phyloP scores from a whole-genome alignment of 2,329 filamentous ascomycete species.

The Ophiostoma tasmaniense region DNA sequence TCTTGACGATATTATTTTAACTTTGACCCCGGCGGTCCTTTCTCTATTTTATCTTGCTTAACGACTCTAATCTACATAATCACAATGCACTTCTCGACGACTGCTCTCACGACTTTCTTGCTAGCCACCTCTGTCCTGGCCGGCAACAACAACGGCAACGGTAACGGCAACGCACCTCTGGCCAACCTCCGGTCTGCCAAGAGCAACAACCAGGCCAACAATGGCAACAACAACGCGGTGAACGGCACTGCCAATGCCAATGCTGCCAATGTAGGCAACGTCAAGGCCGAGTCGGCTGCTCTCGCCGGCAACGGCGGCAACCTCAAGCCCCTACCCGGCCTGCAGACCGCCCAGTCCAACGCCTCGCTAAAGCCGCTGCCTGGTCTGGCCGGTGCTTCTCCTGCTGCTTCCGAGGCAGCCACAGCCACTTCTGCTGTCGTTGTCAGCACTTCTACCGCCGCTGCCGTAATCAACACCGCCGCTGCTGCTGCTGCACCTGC shows the following conservation, averaged over 20 bases:
- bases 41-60: background rate
- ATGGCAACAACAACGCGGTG: background rate
- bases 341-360: conserved; percentile 9
- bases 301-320: conserved; percentile 11
- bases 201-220: background rate
- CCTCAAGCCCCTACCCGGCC: conserved; percentile 19
- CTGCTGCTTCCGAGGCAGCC: background rate
- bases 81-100: conserved; percentile 22
- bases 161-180: background rate
- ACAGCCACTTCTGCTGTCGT: background rate
- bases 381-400: conserved; percentile 13
- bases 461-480: background rate
- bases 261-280: background rate
- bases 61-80: background rate
- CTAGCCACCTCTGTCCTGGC: conserved; percentile 16
- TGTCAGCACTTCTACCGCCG: background rate
- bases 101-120: conserved; percentile 19
- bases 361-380: conserved; percentile 18
- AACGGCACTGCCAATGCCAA: background rate
- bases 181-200: background rate
- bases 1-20: background rate
- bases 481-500: conserved; percentile 5
- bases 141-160: conserved; percentile 8
- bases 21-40: background rate
- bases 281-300: conserved; percentile 4